These are phyloP conservation scores for Hemisphaericaspora lyxosophila DNA, from an alignment of 1,139 yeast genomes.

Conservation along the genomic window DNA sequence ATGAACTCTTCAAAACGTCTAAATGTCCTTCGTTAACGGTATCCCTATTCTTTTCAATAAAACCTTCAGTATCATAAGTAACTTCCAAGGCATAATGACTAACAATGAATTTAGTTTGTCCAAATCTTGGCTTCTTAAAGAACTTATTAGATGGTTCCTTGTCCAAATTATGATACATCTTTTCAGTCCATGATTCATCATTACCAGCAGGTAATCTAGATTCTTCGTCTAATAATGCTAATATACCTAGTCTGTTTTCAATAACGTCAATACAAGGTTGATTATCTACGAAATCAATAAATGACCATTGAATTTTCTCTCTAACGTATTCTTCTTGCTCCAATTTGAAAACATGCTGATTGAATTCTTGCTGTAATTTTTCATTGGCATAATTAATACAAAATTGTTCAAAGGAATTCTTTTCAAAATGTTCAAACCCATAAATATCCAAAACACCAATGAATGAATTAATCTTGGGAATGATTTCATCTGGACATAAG, in stretches of 20 bases:
- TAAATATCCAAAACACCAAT: conserved; percentile 97
- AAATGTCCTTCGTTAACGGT: conserved; percentile 95
- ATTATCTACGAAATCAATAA: conserved; percentile 93
- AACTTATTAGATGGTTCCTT: conserved; percentile 76
- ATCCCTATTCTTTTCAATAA: conserved; percentile 94
- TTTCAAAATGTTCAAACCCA: conserved; percentile 95
- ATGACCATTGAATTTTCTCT: conserved; percentile 96
- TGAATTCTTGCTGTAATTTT: conserved; percentile 94
- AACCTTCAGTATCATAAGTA: conserved; percentile 88
- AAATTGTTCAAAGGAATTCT: conserved; percentile 93
- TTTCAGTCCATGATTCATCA: conserved; percentile 90
- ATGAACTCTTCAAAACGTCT: conserved; percentile 73
- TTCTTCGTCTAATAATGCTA: conserved; percentile 91
- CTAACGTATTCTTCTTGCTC: conserved; percentile 93
- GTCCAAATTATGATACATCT: conserved; percentile 82
- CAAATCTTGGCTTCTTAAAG: conserved; percentile 92
- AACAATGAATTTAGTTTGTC: conserved; percentile 86
- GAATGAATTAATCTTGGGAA: conserved; percentile 60
- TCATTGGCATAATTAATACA: conserved; percentile 98
- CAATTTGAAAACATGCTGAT: conserved; percentile 93
- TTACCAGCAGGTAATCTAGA: conserved; percentile 92
- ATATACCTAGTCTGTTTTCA: conserved; percentile 85
- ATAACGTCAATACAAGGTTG: conserved; percentile 95
- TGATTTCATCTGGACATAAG: conserved; percentile 73
- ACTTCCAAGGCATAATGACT: conserved; percentile 96